These are phyloP conservation scores for Paraphoma chrysanthemicola DNA, from an alignment of 2,329 filamentous ascomycete genomes.

Conservation along the genomic window DNA sequence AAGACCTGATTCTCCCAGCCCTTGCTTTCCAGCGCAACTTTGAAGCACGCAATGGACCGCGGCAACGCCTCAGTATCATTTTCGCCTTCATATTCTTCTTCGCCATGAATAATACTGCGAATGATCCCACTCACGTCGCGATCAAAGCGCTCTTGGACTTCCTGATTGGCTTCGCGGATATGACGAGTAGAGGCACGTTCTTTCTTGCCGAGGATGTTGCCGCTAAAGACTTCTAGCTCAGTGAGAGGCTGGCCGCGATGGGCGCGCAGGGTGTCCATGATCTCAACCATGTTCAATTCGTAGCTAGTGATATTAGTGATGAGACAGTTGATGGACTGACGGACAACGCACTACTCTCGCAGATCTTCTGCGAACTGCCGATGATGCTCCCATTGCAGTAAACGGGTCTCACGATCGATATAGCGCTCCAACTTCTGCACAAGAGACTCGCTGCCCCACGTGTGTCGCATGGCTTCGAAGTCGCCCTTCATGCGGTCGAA, in stretches of 20 bases:
- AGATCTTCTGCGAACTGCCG: conserved; percentile 51
- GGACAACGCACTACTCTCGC: conserved; percentile 33
- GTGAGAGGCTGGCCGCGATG: conserved; percentile 38
- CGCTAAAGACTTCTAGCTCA: conserved; percentile 59
- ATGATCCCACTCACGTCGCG: conserved; percentile 53
- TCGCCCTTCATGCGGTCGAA: conserved; percentile 44
- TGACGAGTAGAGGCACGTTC: conserved; percentile 45
- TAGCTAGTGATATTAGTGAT: conserved; percentile 49
- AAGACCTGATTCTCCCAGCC: conserved; percentile 34
- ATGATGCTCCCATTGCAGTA: conserved; percentile 50
- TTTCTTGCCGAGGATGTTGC: conserved; percentile 62
- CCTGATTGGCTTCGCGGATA: conserved; percentile 36
- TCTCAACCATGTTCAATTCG: conserved; percentile 58
- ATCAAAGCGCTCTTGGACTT: conserved; percentile 51
- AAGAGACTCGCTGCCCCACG: conserved; percentile 15
- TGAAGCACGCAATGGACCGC: conserved; percentile 59
- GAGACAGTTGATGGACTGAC: not conserved
- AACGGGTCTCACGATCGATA: conserved; percentile 48
- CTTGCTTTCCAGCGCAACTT: conserved; percentile 48
- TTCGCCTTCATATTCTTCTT: conserved; percentile 31
- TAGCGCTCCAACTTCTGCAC: conserved; percentile 50
- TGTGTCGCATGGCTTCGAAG: conserved; percentile 11
- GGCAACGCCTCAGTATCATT: conserved; percentile 52
- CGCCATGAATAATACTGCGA: conserved; percentile 53
- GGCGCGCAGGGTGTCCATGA: conserved; percentile 51